These are phyloP conservation scores for Zoysia pacifica DNA, from an alignment of 176 grass and related monocot genomes.

Conservation along the genomic window DNA sequence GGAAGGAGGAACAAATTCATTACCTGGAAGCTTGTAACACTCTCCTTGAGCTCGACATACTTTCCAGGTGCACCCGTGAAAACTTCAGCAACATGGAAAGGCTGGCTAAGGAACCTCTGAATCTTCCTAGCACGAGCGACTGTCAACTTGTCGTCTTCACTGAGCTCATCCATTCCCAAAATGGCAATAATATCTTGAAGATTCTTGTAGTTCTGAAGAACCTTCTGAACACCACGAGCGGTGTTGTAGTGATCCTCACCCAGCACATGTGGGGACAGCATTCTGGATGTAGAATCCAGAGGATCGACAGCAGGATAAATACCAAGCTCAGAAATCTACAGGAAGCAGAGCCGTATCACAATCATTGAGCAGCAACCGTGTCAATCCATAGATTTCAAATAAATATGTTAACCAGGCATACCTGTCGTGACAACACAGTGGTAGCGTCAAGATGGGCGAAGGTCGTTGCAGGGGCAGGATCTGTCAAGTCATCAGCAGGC, in stretches of 20 bases:
- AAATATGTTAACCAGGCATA: slow-evolving; percentile 17
- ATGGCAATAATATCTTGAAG: slow-evolving; percentile 99
- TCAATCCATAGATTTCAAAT: not conserved
- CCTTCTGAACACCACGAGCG: slow-evolving; percentile 97
- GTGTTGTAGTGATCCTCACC: slow-evolving; percentile 92
- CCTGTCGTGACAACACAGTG: slow-evolving; percentile 92
- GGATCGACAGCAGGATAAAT: slow-evolving; percentile 95
- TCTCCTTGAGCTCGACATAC: slow-evolving; percentile 89
- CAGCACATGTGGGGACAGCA: slow-evolving; percentile 93
- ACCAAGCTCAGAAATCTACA: slow-evolving; percentile 91
- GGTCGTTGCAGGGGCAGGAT: slow-evolving; percentile 95
- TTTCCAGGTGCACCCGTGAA: slow-evolving; percentile 97
- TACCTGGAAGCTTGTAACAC: slow-evolving; percentile 91
- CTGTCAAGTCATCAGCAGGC: slow-evolving; percentile 96
- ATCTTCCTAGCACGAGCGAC: slow-evolving; percentile 96
- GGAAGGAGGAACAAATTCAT: slow-evolving; percentile 5
- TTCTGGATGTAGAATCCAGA: slow-evolving; percentile 93
- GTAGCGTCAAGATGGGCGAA: slow-evolving; percentile 99
- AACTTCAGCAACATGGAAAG: slow-evolving; percentile 97
- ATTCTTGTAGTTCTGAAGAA: slow-evolving; percentile 99
- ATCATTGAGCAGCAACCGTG: slow-evolving; percentile 15
- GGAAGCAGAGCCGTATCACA: slow-evolving; percentile 23
- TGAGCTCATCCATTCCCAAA: slow-evolving; percentile 98
- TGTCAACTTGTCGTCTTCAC: slow-evolving; percentile 93
- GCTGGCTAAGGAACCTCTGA: slow-evolving; percentile 91